Percentiles rank a stretch among this genome's conserved stretches.
These are phyloP conservation scores for Quercus variabilis DNA, from an alignment of 306 rosid genomes.

Conservation along the genomic window DNA sequence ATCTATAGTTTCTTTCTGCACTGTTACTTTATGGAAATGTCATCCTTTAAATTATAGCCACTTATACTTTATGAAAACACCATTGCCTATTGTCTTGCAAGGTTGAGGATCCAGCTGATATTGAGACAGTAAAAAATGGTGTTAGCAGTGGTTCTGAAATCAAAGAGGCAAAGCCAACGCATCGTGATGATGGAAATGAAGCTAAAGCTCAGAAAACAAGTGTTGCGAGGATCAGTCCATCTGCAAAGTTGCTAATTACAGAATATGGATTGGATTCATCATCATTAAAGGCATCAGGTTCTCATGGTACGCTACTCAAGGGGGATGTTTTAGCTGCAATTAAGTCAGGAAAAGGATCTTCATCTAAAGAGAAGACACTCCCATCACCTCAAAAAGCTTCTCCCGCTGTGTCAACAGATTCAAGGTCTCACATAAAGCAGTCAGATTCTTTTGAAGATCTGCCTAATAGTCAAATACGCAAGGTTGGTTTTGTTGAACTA, in stretches of 20 bases:
- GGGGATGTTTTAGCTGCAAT: slow-evolving; percentile 90
- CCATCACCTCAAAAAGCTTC: slow-evolving; percentile 46
- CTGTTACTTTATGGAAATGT: background rate
- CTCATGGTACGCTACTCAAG: slow-evolving; percentile 76
- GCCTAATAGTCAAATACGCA: slow-evolving; percentile 89
- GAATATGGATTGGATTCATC: slow-evolving; percentile 84
- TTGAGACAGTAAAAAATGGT: slow-evolving; percentile 67
- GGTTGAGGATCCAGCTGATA: slow-evolving; percentile 85
- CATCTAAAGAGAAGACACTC: slow-evolving; percentile 52
- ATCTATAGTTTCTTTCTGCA: background rate
- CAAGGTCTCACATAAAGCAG: slow-evolving; percentile 48
- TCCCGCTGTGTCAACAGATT: slow-evolving; percentile 32
- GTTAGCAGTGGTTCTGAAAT: slow-evolving; percentile 41
- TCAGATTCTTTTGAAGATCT: slow-evolving; percentile 75
- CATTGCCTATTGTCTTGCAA: slow-evolving; percentile 29
- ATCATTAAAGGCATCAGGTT: slow-evolving; percentile 74
- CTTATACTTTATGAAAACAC: slow-evolving; percentile 29
- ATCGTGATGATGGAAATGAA: slow-evolving; percentile 35
- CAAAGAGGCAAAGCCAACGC: slow-evolving; percentile 54
- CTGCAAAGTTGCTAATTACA: slow-evolving; percentile 76
- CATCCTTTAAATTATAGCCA: slow-evolving; percentile 10
- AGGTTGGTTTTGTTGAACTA: slow-evolving; percentile 46
- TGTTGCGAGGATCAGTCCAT: slow-evolving; percentile 74
- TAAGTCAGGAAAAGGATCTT: slow-evolving; percentile 65
- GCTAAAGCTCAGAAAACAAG: slow-evolving; percentile 35